These are phyloP conservation scores for Penicillium fimorum DNA, from an alignment of 495 filamentous ascomycete species.

Conservation along the genomic window DNA sequence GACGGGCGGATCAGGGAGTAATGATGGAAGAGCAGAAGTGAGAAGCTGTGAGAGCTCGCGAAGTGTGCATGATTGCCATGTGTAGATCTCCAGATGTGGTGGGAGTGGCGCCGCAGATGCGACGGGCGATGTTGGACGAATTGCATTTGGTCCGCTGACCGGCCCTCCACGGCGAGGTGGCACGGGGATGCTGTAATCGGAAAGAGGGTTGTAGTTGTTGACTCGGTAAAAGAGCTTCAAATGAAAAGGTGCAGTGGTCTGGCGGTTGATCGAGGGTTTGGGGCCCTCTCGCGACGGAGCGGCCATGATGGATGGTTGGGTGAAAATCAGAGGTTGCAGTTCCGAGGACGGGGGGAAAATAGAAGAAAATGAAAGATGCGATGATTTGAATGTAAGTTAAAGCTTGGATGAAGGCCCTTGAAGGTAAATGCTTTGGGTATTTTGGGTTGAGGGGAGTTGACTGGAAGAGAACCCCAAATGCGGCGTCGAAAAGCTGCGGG, in stretches of 20 bases:
- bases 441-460: constrained; percentile 8
- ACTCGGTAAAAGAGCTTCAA: constrained; percentile 84
- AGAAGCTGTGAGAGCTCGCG: constrained; percentile 78
- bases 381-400: not conserved
- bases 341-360: constrained; percentile 2
- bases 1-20: constrained; percentile 72
- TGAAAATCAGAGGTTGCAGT: constrained; percentile 1
- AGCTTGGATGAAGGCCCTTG: not conserved
- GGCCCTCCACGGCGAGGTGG: constrained; percentile 27
- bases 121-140: constrained; percentile 35
- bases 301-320: constrained; percentile 24
- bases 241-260: constrained; percentile 81
- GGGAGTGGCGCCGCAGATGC: constrained; percentile 51
- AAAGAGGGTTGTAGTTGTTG: constrained; percentile 63
- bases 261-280: constrained; percentile 55
- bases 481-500: constrained; percentile 18
- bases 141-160: constrained; percentile 36
- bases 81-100: constrained; percentile 77
- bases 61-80: constrained; percentile 82
- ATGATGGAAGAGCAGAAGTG: constrained; percentile 57
- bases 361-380: not conserved
- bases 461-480: constrained; percentile 14
- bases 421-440: not conserved
- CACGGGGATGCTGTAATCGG: constrained; percentile 31
- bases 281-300: constrained; percentile 28